A percentile compares a stretch with the other conserved stretches of the same genome.
phyloP scores from a whole-genome alignment of 495 filamentous ascomycete species.

The Polyplosphaeria fusca region DNA sequence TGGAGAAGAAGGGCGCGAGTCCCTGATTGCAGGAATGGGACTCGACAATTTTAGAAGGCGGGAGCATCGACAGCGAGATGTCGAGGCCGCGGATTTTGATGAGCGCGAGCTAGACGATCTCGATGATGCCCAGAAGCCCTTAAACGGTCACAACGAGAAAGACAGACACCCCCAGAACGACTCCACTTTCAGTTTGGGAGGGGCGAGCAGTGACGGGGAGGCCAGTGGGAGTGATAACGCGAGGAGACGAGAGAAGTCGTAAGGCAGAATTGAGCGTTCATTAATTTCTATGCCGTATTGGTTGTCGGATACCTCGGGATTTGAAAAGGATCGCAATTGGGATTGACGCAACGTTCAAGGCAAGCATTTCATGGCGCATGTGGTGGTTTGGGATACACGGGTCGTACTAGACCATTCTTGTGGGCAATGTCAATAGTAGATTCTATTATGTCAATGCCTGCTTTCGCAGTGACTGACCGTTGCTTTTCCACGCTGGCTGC shows the following conservation, averaged over 20 bases:
- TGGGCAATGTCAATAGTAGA: too few species aligned
- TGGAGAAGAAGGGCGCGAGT: slow-evolving; percentile 35
- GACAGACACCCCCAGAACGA: slow-evolving; percentile 13
- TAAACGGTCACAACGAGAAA: slow-evolving; percentile 43
- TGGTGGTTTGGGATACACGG: too few species aligned
- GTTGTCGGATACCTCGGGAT: too few species aligned
- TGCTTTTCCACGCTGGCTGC: not conserved
- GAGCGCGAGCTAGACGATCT: slow-evolving; percentile 78
- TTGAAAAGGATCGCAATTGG: too few species aligned
- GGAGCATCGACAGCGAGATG: slow-evolving; percentile 48
- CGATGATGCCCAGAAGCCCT: slow-evolving; percentile 13
- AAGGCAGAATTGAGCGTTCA: not conserved
- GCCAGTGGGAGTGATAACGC: slow-evolving; percentile 29
- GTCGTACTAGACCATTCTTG: too few species aligned
- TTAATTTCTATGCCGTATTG: too few species aligned
- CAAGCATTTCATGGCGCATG: too few species aligned
- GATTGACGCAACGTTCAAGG: too few species aligned
- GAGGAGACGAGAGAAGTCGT: slow-evolving; percentile 23
- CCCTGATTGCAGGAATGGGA: slow-evolving; percentile 51
- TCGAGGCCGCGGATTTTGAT: slow-evolving; percentile 86
- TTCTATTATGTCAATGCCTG: too few species aligned
- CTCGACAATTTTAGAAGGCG: slow-evolving; percentile 53
- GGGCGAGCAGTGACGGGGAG: slow-evolving; percentile 53
- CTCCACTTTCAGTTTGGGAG: slow-evolving; percentile 57
- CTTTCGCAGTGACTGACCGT: too few species aligned